Evolutionary conservation across 208 protist genomes (phyloP).

Genomic region (Leishmania mexicana): DNA sequence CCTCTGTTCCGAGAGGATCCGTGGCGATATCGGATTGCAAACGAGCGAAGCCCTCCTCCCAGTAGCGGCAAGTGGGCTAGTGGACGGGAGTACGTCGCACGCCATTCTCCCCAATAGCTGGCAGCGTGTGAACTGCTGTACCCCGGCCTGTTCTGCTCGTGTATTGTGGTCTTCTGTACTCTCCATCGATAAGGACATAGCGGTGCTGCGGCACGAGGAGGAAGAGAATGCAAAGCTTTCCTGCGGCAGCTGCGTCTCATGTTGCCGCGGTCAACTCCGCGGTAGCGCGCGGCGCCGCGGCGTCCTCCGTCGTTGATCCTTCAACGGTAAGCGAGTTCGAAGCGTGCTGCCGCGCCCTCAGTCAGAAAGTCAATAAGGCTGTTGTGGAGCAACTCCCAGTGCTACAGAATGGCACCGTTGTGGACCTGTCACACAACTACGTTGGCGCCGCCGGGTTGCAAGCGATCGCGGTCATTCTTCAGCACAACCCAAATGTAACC

Average conservation of each 20-base stretch:
- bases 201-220: too few relatives aligned
- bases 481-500: conserved; percentile 54
- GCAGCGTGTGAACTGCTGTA: not conserved
- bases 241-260: not conserved
- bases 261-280: not conserved
- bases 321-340: conserved; percentile 34
- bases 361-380: conserved; percentile 62
- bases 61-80: not conserved
- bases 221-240: not conserved
- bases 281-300: not conserved
- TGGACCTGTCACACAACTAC: conserved; percentile 78
- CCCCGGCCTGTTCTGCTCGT: not conserved
- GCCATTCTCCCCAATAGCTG: not conserved
- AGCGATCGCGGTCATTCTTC: conserved; percentile 70
- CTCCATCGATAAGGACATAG: not conserved
- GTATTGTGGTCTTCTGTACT: not conserved
- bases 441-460: conserved; percentile 75
- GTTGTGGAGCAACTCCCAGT: conserved; percentile 39
- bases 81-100: not conserved
- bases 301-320: not conserved
- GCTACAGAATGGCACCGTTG: conserved; percentile 40
- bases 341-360: conserved; percentile 64
- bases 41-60: not conserved
- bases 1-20: not conserved
- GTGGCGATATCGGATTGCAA: not conserved